phyloP scores from a whole-genome alignment of 179 eudicot genomes.

The Vitellaria paradoxa region DNA sequence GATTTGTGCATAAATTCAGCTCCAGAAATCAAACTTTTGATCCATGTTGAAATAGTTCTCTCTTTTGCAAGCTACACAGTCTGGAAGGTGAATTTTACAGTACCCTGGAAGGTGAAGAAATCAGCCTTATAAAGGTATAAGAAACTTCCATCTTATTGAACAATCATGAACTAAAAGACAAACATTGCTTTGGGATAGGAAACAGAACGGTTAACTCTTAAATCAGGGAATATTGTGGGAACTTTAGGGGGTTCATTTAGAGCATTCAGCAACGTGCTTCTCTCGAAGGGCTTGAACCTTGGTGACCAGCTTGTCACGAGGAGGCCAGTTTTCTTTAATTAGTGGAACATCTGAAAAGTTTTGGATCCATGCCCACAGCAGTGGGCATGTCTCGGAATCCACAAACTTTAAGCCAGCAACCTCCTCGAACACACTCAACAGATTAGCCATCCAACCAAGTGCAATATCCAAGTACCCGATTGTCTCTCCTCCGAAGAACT shows the following conservation, averaged over 20 bases:
- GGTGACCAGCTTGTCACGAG: constrained; percentile 23
- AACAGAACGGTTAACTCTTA: neutral
- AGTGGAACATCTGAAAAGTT: constrained; percentile 23
- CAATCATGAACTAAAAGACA: neutral
- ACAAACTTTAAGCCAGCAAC: constrained; percentile 18
- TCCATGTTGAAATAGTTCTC: neutral
- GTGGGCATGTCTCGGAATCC: constrained; percentile 24
- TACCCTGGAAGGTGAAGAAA: too few species aligned
- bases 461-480: constrained; percentile 35
- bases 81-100: too few species aligned
- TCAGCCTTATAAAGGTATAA: neutral
- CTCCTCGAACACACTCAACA: constrained; percentile 21
- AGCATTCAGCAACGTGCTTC: neutral
- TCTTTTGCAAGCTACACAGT: neutral
- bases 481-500: constrained; percentile 36
- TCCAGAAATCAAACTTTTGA: too few species aligned
- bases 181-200: neutral
- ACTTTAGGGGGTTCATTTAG: constrained; percentile 11
- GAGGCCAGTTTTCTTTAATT: constrained; percentile 39
- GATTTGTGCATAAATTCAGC: too few species aligned
- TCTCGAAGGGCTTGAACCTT: constrained; percentile 26
- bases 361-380: constrained; percentile 24
- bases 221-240: too few species aligned
- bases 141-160: neutral
- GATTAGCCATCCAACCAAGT: constrained; percentile 37